Conservation (phyloP, 1,284 basidiomycete species). For the Ceratobasidium theobromae region DNA sequence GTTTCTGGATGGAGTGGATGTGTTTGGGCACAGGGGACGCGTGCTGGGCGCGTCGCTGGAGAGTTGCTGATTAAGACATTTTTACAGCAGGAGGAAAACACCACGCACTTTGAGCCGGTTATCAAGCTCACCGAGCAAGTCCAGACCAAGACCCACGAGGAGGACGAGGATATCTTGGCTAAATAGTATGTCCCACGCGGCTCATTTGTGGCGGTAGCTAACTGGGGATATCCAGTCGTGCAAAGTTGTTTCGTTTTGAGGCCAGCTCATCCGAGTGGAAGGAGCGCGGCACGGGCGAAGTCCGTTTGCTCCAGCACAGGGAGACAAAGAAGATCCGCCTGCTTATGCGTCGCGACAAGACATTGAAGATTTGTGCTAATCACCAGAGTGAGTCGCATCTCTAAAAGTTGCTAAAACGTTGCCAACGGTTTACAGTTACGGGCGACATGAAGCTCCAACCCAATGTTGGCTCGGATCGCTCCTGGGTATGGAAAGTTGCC, state of each 20-base stretch:
- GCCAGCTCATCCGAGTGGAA: constrained; percentile 88
- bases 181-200: constrained; percentile 76
- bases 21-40: constrained; percentile 14
- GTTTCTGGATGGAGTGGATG: not conserved
- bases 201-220: constrained; percentile 40
- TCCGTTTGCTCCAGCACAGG: constrained; percentile 86
- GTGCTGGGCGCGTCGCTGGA: not conserved
- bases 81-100: constrained; percentile 60
- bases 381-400: constrained; percentile 74
- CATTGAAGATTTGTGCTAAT: constrained; percentile 99
- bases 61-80: not conserved
- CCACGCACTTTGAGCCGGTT: constrained; percentile 94
- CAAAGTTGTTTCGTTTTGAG: constrained; percentile 98
- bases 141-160: constrained; percentile 93
- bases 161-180: constrained; percentile 91
- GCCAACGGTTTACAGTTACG: constrained; percentile 59
- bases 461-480: constrained; percentile 98
- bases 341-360: constrained; percentile 99
- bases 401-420: not conserved
- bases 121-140: constrained; percentile 97
- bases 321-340: constrained; percentile 89
- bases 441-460: constrained; percentile 93
- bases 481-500: constrained; percentile 98
- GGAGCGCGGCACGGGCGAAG: constrained; percentile 92
- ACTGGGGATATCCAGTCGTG: constrained; percentile 64